A percentile compares a stretch with the other conserved stretches of the same genome.
phyloP scores from a whole-genome alignment of 2,329 filamentous ascomycete genomes.

The Colletotrichum sp. region DNA sequence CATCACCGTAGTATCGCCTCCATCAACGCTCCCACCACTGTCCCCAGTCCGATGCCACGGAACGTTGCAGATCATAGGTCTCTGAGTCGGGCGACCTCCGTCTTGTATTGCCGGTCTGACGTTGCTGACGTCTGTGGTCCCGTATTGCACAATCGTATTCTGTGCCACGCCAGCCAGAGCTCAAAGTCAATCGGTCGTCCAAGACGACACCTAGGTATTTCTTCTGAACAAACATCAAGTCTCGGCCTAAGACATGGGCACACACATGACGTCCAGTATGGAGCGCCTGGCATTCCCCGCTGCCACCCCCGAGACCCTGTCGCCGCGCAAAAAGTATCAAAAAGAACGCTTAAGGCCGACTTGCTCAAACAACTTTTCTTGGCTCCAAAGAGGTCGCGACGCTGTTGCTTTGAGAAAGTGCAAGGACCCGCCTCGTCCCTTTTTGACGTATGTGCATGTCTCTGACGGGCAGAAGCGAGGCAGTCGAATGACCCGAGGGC shows the following conservation, averaged over 20 bases:
- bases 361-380: background rate
- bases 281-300: background rate
- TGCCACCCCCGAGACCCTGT: background rate
- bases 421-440: background rate
- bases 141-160: background rate
- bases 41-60: background rate
- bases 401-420: background rate
- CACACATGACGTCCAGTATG: slow-evolving; percentile 1
- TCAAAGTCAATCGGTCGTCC: background rate
- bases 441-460: background rate
- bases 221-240: slow-evolving; percentile 9
- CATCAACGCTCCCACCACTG: background rate
- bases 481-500: background rate
- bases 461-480: background rate
- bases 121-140: background rate
- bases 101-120: background rate
- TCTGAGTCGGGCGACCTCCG: slow-evolving; percentile 6
- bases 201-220: background rate
- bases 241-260: slow-evolving; percentile 10
- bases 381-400: background rate
- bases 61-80: slow-evolving; percentile 1
- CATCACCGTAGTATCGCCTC: slow-evolving; percentile 2
- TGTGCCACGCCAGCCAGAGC: background rate
- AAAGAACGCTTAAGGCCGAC: background rate
- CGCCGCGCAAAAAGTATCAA: background rate